Evolutionary conservation across 108 stramenopile genomes (phyloP).

Genomic region (Schizochytrium sp.): DNA sequence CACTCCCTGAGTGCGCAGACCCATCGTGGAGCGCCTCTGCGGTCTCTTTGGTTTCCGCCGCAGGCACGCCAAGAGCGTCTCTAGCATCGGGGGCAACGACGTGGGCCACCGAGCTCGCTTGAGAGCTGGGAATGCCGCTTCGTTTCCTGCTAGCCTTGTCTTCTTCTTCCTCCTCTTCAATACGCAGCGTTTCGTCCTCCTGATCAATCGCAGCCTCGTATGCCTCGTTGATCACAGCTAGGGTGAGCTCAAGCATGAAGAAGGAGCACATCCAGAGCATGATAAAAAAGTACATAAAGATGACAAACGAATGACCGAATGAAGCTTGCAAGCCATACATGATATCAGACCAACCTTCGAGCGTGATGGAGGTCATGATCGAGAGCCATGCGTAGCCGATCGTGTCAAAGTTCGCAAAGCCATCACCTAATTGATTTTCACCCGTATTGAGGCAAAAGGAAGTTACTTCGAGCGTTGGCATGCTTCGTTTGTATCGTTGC

Average conservation of each 20-base stretch:
- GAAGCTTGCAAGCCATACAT: slow-evolving; percentile 50
- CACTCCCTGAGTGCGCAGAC: too few species aligned
- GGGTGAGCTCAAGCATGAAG: slow-evolving; percentile 59
- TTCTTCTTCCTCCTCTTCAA: slow-evolving; percentile 21
- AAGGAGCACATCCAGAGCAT: slow-evolving; percentile 56
- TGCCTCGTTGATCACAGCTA: slow-evolving; percentile 54
- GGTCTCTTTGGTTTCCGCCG: too few species aligned
- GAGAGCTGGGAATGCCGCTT: not conserved
- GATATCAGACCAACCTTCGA: slow-evolving; percentile 63
- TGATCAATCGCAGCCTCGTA: slow-evolving; percentile 35
- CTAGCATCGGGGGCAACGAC: not conserved
- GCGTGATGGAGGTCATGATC: slow-evolving; percentile 58
- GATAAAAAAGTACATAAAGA: slow-evolving; percentile 45
- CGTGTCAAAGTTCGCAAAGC: slow-evolving; percentile 55
- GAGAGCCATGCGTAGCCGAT: slow-evolving; percentile 49
- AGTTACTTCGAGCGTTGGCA: not conserved
- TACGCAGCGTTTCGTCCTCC: slow-evolving; percentile 28
- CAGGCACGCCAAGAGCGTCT: too few species aligned
- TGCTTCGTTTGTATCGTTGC: not conserved
- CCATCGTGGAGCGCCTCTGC: too few species aligned
- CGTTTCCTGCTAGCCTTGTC: not conserved
- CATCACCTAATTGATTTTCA: slow-evolving; percentile 47
- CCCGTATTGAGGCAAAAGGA: slow-evolving; percentile 20
- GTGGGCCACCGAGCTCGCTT: not conserved
- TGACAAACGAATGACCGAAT: slow-evolving; percentile 12